Percentiles rank a stretch among this genome's conserved stretches.
Evolutionary conservation across 2,329 filamentous ascomycete genomes (phyloP).

Genomic region (Chrysoporthe cubensis): DNA sequence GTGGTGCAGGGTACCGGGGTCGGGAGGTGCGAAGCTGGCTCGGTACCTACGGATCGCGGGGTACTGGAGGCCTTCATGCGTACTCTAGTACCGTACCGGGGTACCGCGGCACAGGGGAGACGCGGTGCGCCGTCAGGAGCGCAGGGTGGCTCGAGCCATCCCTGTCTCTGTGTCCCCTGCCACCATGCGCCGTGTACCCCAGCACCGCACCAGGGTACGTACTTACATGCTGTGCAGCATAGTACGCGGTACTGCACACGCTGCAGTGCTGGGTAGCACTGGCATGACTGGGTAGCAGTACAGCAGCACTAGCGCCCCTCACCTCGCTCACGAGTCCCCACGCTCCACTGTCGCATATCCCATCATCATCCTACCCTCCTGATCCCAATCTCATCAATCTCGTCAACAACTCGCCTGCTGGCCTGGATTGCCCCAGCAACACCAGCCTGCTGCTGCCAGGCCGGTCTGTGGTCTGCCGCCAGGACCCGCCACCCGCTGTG

Average conservation of each 20-base stretch:
- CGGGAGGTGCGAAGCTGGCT: not conserved
- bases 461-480: not conserved
- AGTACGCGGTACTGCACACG: not conserved
- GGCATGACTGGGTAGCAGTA: too few relatives aligned
- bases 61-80: not conserved
- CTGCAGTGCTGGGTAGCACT: too few relatives aligned
- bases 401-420: not conserved
- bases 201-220: not conserved
- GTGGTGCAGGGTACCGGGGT: too few relatives aligned
- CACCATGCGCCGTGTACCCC: not conserved
- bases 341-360: not conserved
- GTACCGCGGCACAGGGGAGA: not conserved
- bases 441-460: not conserved
- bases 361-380: not conserved
- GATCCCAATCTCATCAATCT: not conserved
- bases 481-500: too few relatives aligned
- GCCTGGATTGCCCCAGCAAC: not conserved
- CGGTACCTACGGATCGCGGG: not conserved
- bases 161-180: not conserved
- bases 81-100: not conserved
- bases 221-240: not conserved
- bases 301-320: too few relatives aligned
- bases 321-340: not conserved
- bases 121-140: conserved; percentile 14
- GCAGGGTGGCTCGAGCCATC: conserved; percentile 19